Conservation (phyloP, 768 basidiomycete species). For the Kwoniella botswanensis region DNA sequence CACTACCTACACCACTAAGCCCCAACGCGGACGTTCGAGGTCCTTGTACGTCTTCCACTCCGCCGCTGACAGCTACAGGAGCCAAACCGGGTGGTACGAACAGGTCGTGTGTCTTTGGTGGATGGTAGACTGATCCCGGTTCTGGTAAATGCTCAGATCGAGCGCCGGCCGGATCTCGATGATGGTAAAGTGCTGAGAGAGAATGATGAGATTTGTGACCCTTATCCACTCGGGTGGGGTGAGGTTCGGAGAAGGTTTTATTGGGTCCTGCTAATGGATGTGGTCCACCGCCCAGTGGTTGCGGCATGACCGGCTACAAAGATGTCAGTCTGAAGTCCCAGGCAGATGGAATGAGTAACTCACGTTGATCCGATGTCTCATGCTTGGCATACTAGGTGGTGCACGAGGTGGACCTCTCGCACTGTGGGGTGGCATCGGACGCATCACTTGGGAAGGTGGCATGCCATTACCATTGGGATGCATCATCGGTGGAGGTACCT, state of each 20-base stretch:
- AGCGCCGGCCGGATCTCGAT: slow-evolving; percentile 12
- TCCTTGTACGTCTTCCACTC: slow-evolving; percentile 35
- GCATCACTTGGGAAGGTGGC: slow-evolving; percentile 15
- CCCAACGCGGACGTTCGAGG: slow-evolving; percentile 37
- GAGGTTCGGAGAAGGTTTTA: slow-evolving; percentile 39
- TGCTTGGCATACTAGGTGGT: slow-evolving; percentile 42
- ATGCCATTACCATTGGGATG: slow-evolving; percentile 14
- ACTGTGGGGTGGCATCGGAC: neutral
- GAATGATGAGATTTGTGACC: slow-evolving; percentile 19
- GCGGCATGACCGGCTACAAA: slow-evolving; percentile 43
- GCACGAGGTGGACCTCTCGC: slow-evolving; percentile 22
- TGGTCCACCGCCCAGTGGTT: slow-evolving; percentile 33
- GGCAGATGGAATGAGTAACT: slow-evolving; percentile 3
- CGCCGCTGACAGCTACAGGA: slow-evolving; percentile 28
- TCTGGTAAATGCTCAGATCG: slow-evolving; percentile 24
- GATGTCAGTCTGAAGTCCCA: neutral
- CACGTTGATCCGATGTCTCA: slow-evolving; percentile 36
- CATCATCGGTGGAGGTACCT: slow-evolving; percentile 25
- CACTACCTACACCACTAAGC: slow-evolving; percentile 33
- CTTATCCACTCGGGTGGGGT: slow-evolving; percentile 8
- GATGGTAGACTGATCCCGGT: slow-evolving; percentile 21
- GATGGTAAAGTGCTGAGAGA: slow-evolving; percentile 16
- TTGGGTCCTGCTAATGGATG: slow-evolving; percentile 3
- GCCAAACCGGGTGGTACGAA: slow-evolving; percentile 42
- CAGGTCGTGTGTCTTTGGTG: slow-evolving; percentile 27